Base-by-base conservation (phyloP, 1,284 basidiomycete genomes). In the Gomphus sp. region DNA sequence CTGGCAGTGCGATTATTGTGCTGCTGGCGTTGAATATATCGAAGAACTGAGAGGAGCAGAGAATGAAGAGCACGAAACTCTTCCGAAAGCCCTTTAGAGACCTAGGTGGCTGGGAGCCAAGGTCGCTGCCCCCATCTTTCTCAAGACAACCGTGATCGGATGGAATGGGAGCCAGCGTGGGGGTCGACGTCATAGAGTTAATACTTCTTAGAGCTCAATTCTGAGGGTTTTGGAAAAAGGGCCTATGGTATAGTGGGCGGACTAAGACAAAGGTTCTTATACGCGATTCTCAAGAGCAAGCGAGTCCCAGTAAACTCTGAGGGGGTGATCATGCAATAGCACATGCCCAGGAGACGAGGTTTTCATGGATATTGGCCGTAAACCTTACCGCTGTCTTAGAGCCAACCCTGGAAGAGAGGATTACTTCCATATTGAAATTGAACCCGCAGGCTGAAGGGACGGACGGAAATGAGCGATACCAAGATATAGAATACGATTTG, bases 41-140 rank as follows among this genome's bases (percentile, higher is more conserved):
- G 6, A 73, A 63, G 60, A 73, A 72, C 48, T 70, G 65, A 28
- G 73, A 72, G 1, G 70, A 56, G 59, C 72, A 74, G 55, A 74
- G 69, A 1, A 73, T 57, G 34, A 31, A 22, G n/a, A 65, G 58
- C 22, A 54, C n/a, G 14, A 48, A 8, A 44, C 18, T n/a, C 11
- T 54, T 53, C 39, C 34, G 50, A 25, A 47, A 9, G 16, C 22
- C 39, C 14, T 22, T 47, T n/a, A 58, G 22, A 16, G 56, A 34
- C 44, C 41, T 31, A 2, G 33, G 25, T 50, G 51, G 18, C 37
- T 52, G 31, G 25, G 37, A 34, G 34, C n/a, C n/a, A 7, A 22
- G 16, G 10, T 16, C 51, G 18, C 18, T 28, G 10, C 37, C 51
- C 4, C 0, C 34, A 52, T 34, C 33, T 12, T 52, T 52, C 31